Evolutionary conservation across 805 yeast genomes (phyloP).

Genomic region (Sungouiella thailandica): DNA sequence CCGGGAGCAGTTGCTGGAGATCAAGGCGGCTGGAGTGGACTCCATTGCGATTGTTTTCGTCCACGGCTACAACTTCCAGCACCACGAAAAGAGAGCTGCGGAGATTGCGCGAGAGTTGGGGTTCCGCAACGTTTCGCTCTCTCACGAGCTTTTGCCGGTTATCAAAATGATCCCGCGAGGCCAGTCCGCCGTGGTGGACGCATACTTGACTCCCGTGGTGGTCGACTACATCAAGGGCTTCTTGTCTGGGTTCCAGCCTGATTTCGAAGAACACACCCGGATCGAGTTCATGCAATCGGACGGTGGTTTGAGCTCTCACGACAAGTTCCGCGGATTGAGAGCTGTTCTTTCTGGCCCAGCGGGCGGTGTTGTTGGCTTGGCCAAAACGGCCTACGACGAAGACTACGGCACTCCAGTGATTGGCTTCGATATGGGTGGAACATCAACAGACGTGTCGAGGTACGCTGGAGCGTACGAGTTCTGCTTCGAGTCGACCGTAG

Average conservation of each 20-base stretch:
- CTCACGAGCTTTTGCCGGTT: slow-evolving; percentile 71
- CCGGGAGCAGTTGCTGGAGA: slow-evolving; percentile 31
- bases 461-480: slow-evolving; percentile 68
- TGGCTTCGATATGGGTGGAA: slow-evolving; percentile 91
- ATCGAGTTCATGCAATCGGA: slow-evolving; percentile 18
- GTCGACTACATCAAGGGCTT: slow-evolving; percentile 58
- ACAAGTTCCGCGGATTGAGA: slow-evolving; percentile 14
- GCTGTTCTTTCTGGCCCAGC: slow-evolving; percentile 20
- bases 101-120: slow-evolving; percentile 59
- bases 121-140: slow-evolving; percentile 62
- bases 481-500: slow-evolving; percentile 78
- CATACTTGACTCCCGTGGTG: slow-evolving; percentile 78
- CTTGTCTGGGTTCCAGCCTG: slow-evolving; percentile 54
- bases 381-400: slow-evolving; percentile 15
- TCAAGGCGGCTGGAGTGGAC: slow-evolving; percentile 54
- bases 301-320: slow-evolving; percentile 17
- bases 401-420: slow-evolving; percentile 56
- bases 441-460: slow-evolving; percentile 81
- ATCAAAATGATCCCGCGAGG: slow-evolving; percentile 72
- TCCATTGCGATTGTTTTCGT: slow-evolving; percentile 69
- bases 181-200: slow-evolving; percentile 75
- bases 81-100: slow-evolving; percentile 47
- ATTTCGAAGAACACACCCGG: slow-evolving; percentile 24
- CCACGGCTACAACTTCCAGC: slow-evolving; percentile 70
- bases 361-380: slow-evolving; percentile 21